Percentiles rank a stretch among this genome's conserved stretches.
Evolutionary conservation across 768 basidiomycete species (phyloP).

Genomic region (Daedaleopsis sinensis): DNA sequence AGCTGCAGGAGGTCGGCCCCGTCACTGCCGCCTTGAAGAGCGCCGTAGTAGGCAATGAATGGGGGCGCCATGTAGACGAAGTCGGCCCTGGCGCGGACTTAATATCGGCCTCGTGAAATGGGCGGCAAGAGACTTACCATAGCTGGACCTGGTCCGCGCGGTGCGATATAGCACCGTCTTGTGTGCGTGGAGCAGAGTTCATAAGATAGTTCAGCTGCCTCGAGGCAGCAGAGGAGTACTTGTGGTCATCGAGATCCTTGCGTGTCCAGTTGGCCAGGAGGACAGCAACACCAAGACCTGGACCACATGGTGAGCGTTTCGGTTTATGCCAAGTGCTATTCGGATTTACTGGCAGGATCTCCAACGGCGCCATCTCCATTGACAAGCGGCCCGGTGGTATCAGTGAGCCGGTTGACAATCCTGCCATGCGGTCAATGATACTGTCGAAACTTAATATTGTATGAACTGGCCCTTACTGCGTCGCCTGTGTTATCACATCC

Average conservation of each 20-base stretch:
- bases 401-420: slow-evolving; percentile 39
- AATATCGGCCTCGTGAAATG: neutral
- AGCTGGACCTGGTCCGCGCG: slow-evolving; percentile 53
- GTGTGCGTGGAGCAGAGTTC: slow-evolving; percentile 44
- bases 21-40: slow-evolving; percentile 40
- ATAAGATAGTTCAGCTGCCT: slow-evolving; percentile 54
- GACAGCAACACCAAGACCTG: slow-evolving; percentile 56
- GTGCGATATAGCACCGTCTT: slow-evolving; percentile 63
- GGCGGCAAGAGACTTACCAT: slow-evolving; percentile 37
- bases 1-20: slow-evolving; percentile 42
- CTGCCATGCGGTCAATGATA: slow-evolving; percentile 27
- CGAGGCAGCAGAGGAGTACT: slow-evolving; percentile 45
- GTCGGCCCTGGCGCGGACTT: slow-evolving; percentile 47
- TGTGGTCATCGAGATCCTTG: slow-evolving; percentile 32
- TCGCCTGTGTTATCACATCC: slow-evolving; percentile 46
- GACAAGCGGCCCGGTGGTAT: slow-evolving; percentile 44
- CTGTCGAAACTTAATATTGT: neutral
- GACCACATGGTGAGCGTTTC: neutral
- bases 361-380: slow-evolving; percentile 54
- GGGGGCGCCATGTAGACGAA: slow-evolving; percentile 67
- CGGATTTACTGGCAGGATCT: slow-evolving; percentile 57
- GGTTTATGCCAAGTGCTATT: neutral
- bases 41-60: slow-evolving; percentile 68
- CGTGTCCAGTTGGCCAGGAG: slow-evolving; percentile 57
- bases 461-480: slow-evolving; percentile 33